A percentile compares a stretch with the other conserved stretches of the same genome.
These are phyloP conservation scores for Exophiala aquamarina DNA, from an alignment of 2,329 filamentous ascomycete species.

Conservation along the genomic window DNA sequence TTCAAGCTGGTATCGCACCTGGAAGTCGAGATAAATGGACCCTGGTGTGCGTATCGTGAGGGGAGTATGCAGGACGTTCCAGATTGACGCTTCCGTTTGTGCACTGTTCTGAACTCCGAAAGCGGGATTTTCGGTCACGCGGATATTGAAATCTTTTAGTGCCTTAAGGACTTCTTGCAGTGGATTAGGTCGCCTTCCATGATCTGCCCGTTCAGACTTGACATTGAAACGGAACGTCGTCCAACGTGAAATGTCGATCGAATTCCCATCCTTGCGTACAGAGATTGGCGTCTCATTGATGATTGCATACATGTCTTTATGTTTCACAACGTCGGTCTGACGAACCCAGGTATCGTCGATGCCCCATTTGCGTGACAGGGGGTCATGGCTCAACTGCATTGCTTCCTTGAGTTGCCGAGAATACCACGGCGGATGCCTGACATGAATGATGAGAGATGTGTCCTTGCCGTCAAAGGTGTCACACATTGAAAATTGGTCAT, in stretches of 20 bases:
- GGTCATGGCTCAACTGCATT: slow-evolving; percentile 41
- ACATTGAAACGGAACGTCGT: slow-evolving; percentile 59
- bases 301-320: slow-evolving; percentile 35
- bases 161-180: slow-evolving; percentile 39
- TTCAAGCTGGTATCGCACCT: slow-evolving; percentile 85
- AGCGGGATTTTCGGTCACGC: slow-evolving; percentile 42
- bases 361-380: slow-evolving; percentile 49
- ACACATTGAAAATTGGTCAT: slow-evolving; percentile 23
- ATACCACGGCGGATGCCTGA: slow-evolving; percentile 27
- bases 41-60: slow-evolving; percentile 19
- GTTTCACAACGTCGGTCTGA: slow-evolving; percentile 62
- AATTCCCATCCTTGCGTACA: slow-evolving; percentile 49
- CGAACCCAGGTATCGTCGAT: slow-evolving; percentile 61
- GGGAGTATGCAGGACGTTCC: slow-evolving; percentile 37
- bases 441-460: slow-evolving; percentile 22
- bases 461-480: slow-evolving; percentile 2
- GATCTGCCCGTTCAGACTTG: not conserved
- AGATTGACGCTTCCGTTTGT: slow-evolving; percentile 45
- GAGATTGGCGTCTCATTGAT: slow-evolving; percentile 39
- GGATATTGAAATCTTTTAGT: slow-evolving; percentile 72
- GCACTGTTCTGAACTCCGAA: slow-evolving; percentile 42
- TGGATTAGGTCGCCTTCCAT: not conserved
- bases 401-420: slow-evolving; percentile 24
- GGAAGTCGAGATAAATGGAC: slow-evolving; percentile 58
- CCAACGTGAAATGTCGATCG: slow-evolving; percentile 67